Conservation (phyloP, 2,329 filamentous ascomycete species). For the Xylariomycetidae sp. region DNA sequence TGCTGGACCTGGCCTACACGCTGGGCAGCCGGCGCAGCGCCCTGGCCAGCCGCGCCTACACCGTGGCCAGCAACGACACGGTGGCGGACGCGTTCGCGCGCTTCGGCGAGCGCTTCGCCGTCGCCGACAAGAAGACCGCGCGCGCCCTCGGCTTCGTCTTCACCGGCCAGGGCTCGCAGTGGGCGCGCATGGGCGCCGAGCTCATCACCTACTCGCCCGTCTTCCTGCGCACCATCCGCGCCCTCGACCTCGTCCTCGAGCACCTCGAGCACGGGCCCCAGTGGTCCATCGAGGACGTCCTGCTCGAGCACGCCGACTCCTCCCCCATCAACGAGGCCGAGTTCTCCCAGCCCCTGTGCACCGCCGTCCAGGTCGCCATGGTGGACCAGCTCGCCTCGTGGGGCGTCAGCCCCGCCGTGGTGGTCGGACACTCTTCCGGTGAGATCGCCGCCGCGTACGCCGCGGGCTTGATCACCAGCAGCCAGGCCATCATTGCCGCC, state of each 20-base stretch:
- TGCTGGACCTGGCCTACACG: constrained; percentile 16
- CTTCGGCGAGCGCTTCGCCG: neutral
- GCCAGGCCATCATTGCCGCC: constrained; percentile 21
- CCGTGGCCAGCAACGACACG: constrained; percentile 7
- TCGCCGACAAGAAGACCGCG: neutral
- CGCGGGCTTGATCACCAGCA: constrained; percentile 18
- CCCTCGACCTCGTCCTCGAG: constrained; percentile 10
- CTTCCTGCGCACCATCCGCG: constrained; percentile 6
- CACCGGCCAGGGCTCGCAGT: constrained; percentile 26
- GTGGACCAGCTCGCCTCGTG: constrained; percentile 33
- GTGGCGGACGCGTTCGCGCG: constrained; percentile 3
- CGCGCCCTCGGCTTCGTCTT: constrained; percentile 15
- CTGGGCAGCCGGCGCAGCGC: constrained; percentile 11
- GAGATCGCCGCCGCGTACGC: constrained; percentile 41
- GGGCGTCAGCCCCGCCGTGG: constrained; percentile 27
- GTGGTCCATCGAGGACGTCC: constrained; percentile 8
- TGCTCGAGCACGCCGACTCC: constrained; percentile 3
- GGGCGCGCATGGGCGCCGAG: constrained; percentile 21
- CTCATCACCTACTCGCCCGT: constrained; percentile 8
- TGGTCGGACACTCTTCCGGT: constrained; percentile 32
- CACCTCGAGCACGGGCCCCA: constrained; percentile 8
- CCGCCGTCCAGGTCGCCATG: constrained; percentile 36
- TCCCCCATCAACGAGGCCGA: constrained; percentile 15
- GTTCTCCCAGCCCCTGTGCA: constrained; percentile 32
- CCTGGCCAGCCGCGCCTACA: constrained; percentile 7